phyloP scores from a whole-genome alignment of 2,329 filamentous ascomycete species.

The Stachybotrys echinatus region DNA sequence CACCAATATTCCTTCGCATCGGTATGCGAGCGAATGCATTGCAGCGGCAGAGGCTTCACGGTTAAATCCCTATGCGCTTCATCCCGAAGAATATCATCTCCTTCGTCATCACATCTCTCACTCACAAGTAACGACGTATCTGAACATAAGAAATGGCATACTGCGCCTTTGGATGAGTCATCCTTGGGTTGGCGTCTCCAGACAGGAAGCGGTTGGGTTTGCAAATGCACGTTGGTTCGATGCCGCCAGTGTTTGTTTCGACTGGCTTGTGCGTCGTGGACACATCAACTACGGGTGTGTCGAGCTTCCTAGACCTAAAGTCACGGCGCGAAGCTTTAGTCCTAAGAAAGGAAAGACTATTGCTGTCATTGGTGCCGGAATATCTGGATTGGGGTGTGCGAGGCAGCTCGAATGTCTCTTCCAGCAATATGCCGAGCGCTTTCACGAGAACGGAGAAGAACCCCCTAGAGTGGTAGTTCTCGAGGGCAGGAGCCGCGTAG shows the following conservation, averaged over 20 bases:
- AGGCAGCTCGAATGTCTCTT: conserved; percentile 87
- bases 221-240: conserved; percentile 86
- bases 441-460: conserved; percentile 59
- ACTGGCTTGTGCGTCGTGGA: conserved; percentile 85
- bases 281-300: conserved; percentile 97
- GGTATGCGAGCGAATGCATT: conserved; percentile 90
- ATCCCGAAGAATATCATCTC: conserved; percentile 76
- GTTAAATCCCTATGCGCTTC: conserved; percentile 82
- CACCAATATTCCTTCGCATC: conserved; percentile 60
- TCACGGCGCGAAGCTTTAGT: conserved; percentile 30
- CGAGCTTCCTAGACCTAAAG: conserved; percentile 47
- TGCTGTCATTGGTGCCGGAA: conserved; percentile 86
- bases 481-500: conserved; percentile 82
- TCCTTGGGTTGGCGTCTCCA: conserved; percentile 73
- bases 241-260: conserved; percentile 79
- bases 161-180: conserved; percentile 85
- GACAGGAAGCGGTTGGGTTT: conserved; percentile 85
- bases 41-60: conserved; percentile 84
- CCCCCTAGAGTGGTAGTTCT: conserved; percentile 73
- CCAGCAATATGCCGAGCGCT: conserved; percentile 67
- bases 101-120: conserved; percentile 78
- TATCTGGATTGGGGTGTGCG: conserved; percentile 87
- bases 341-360: conserved; percentile 62
- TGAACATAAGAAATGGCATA: conserved; percentile 95
- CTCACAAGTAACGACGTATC: conserved; percentile 86